Evolutionary conservation across 352 stramenopile genomes (phyloP).

Genomic region (Saprolegnia parasitica): DNA sequence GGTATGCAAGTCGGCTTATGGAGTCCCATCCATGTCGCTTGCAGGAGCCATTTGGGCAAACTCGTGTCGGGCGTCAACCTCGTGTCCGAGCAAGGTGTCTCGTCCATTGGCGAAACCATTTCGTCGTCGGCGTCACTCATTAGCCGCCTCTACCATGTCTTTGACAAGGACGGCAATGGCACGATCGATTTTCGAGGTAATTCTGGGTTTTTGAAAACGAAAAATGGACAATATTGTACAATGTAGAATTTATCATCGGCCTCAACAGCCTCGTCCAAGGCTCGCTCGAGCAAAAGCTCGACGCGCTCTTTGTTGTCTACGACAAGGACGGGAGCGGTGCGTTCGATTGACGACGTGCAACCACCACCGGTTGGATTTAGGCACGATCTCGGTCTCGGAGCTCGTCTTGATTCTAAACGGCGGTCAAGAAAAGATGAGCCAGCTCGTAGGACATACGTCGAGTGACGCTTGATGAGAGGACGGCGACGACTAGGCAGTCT

Average conservation of each 20-base stretch:
- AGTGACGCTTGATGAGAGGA: not conserved
- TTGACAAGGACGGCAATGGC: slow-evolving; percentile 43
- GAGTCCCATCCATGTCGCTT: not conserved
- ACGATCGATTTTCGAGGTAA: slow-evolving; percentile 41
- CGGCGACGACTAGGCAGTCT: slow-evolving; percentile 40
- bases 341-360: not conserved
- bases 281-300: slow-evolving; percentile 41
- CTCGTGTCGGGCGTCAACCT: not conserved
- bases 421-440: slow-evolving; percentile 34
- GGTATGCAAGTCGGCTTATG: slow-evolving; percentile 30
- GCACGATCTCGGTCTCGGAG: slow-evolving; percentile 39
- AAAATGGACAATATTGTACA: not conserved
- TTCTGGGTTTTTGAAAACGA: not conserved
- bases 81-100: not conserved
- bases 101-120: slow-evolving; percentile 41
- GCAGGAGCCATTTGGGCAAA: slow-evolving; percentile 19
- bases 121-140: slow-evolving; percentile 43
- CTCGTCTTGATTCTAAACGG: slow-evolving; percentile 44
- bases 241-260: slow-evolving; percentile 44
- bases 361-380: too few relatives aligned
- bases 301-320: slow-evolving; percentile 43
- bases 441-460: not conserved
- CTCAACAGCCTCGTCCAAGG: slow-evolving; percentile 43
- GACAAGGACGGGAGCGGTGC: slow-evolving; percentile 28
- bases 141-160: slow-evolving; percentile 40